Evolutionary conservation across 495 filamentous ascomycete species (phyloP), one percentile per base, ranked within the genome.

Genomic region (Neurospora hispaniola): DNA sequence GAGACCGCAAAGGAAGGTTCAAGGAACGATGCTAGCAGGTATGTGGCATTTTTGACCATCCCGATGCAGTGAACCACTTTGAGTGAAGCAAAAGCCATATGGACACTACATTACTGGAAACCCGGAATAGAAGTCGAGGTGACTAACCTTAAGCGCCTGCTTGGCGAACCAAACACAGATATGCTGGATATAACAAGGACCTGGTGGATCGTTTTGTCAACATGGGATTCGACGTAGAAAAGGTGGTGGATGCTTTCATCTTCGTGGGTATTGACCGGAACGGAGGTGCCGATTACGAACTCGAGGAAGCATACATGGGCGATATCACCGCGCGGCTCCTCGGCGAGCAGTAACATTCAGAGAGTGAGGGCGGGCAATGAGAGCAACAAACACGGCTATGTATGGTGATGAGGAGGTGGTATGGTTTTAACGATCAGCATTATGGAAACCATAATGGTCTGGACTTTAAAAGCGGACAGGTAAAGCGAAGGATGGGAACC

Each of bases 201-300:
- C 85, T 97, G 46, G 89, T 98, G 74, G 92, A 97, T 76, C 88
- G 90, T n/a, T 98, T 98, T 77, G 89, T 91, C 20, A 87, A 85
- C 76, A 98, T 99, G 96, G 96, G 96, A 46, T 99, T 99, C 75
- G 91, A 94, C 73, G 88, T 97, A n/a, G 90, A 92, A 69, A 85
- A 87, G 42, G 94, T 99, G 3, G 96, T 98, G 7, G 87, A 89
- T 27, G 93, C 94, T 5, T 95, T 99, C 76, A 87, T 90, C 73
- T 92, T 85, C 71, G 91, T 94, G 18, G 92, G 93, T 3, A 94
- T 97, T 73, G 91, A 94, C 73, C 87, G 87, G 31, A 91, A 89
- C 72, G 88, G 86, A 38, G 92, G 92, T 0, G 87, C 92, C 75
- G 91, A 94, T 78, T 94, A 95, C 80, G 90, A 92, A 77, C 84